Evolutionary conservation across 331 rosid genomes (phyloP).

Genomic region (Rhamnella rubrinervis): DNA sequence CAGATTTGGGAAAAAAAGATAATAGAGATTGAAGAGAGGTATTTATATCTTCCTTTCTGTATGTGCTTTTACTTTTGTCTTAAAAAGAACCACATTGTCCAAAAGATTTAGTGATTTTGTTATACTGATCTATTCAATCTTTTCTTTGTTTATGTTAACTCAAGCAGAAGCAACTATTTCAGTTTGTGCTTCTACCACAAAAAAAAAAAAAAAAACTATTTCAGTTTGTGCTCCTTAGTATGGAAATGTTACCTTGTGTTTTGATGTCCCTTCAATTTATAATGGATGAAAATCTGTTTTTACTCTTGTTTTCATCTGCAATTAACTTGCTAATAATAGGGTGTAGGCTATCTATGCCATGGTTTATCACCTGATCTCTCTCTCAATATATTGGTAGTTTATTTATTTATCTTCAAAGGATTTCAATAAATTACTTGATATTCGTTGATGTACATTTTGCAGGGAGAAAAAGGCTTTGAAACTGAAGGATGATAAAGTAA

Average conservation of each 20-base stretch:
- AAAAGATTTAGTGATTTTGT: not conserved
- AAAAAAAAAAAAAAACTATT: too few relatives aligned
- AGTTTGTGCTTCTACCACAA: not conserved
- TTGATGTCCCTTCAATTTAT: too few relatives aligned
- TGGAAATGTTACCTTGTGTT: not conserved
- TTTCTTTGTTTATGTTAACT: not conserved
- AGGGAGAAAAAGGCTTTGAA: constrained; percentile 53
- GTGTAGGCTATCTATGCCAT: too few relatives aligned
- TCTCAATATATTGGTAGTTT: too few relatives aligned
- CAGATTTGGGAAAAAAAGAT: constrained; percentile 77
- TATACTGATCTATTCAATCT: not conserved
- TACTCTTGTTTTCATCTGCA: too few relatives aligned
- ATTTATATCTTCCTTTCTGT: constrained; percentile 2
- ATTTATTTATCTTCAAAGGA: too few relatives aligned
- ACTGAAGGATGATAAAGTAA: constrained; percentile 45
- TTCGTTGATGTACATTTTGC: constrained; percentile 1
- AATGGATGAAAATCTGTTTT: too few relatives aligned
- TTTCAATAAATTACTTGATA: not conserved
- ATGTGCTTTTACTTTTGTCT: not conserved
- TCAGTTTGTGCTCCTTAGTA: not conserved
- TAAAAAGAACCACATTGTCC: not conserved
- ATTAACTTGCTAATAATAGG: too few relatives aligned
- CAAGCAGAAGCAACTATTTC: not conserved
- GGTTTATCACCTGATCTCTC: too few relatives aligned
- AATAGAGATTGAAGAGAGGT: constrained; percentile 74